Evolutionary conservation across 345 rosid species (phyloP).

Genomic region (Cochlearia excelsa): DNA sequence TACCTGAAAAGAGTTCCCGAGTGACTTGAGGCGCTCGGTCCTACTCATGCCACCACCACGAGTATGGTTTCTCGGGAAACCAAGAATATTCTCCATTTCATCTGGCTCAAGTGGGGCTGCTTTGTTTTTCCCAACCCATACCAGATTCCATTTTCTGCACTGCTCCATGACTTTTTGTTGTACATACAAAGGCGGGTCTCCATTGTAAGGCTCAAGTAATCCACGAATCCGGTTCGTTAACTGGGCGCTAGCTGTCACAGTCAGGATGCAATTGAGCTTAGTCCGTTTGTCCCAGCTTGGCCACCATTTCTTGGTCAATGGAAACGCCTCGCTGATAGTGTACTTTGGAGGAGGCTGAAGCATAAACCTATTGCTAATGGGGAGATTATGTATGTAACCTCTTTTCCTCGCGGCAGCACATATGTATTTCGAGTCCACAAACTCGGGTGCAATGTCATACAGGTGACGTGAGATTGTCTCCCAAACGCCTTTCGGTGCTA

Average conservation of each 20-base stretch:
- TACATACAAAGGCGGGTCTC: slow-evolving; percentile 51
- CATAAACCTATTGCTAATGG: slow-evolving; percentile 56
- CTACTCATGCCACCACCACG: slow-evolving; percentile 92
- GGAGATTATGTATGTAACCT: slow-evolving; percentile 85
- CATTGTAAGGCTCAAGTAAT: slow-evolving; percentile 49
- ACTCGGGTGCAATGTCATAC: slow-evolving; percentile 72
- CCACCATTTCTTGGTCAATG: slow-evolving; percentile 78
- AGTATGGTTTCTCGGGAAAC: slow-evolving; percentile 88
- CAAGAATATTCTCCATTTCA: slow-evolving; percentile 84
- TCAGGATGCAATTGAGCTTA: slow-evolving; percentile 73
- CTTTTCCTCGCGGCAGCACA: slow-evolving; percentile 93
- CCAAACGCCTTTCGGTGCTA: slow-evolving; percentile 97
- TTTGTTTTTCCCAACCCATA: slow-evolving; percentile 91
- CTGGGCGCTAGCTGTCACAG: slow-evolving; percentile 63
- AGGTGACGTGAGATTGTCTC: slow-evolving; percentile 63
- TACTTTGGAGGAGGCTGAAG: slow-evolving; percentile 68
- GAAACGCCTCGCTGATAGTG: slow-evolving; percentile 70
- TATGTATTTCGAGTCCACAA: slow-evolving; percentile 74
- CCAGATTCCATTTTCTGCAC: slow-evolving; percentile 84
- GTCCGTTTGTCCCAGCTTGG: slow-evolving; percentile 84
- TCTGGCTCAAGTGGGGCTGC: slow-evolving; percentile 86
- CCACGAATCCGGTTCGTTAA: slow-evolving; percentile 66
- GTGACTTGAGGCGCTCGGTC: slow-evolving; percentile 78
- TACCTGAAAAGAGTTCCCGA: slow-evolving; percentile 94
- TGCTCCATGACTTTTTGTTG: slow-evolving; percentile 60